Evolutionary conservation across 208 protist species (phyloP).

Genomic region (Leishmania tropica): DNA sequence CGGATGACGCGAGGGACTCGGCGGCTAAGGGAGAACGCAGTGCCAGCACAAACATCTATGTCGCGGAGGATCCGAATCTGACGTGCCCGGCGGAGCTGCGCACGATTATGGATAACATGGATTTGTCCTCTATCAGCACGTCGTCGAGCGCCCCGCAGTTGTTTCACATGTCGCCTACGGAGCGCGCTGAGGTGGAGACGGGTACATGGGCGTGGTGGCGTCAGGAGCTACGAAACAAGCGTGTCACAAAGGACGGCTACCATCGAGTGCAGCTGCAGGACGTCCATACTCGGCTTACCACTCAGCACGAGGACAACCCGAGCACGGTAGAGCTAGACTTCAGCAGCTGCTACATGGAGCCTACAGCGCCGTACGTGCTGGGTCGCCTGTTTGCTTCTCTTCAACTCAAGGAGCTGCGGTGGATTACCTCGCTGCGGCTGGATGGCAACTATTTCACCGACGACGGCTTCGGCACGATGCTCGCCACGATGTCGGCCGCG

Average conservation of each 20-base stretch:
- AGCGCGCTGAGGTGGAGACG: conserved; percentile 27
- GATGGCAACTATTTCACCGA: conserved; percentile 87
- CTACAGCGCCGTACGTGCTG: conserved; percentile 72
- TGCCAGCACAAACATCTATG: conserved; percentile 3
- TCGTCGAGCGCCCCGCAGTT: conserved; percentile 64
- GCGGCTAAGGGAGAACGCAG: neutral
- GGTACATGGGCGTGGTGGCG: conserved; percentile 83
- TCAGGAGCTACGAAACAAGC: conserved; percentile 58
- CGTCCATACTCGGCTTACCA: conserved; percentile 49
- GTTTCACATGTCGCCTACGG: conserved; percentile 54
- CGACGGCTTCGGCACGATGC: conserved; percentile 72
- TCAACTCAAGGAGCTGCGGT: conserved; percentile 58
- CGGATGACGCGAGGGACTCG: neutral
- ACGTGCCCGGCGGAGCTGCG: conserved; percentile 25
- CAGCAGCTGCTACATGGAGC: conserved; percentile 78
- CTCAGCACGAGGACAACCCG: conserved; percentile 65
- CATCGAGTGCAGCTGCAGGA: conserved; percentile 63
- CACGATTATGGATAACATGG: conserved; percentile 27
- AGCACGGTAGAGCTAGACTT: conserved; percentile 72
- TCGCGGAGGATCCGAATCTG: conserved; percentile 1
- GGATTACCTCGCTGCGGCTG: conserved; percentile 76
- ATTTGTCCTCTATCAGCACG: conserved; percentile 19
- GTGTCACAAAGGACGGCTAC: conserved; percentile 67
- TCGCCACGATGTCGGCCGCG: conserved; percentile 58
- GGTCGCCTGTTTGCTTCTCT: conserved; percentile 61